phyloP scores from a whole-genome alignment of 495 filamentous ascomycete species.

The Xylaria venustula region DNA sequence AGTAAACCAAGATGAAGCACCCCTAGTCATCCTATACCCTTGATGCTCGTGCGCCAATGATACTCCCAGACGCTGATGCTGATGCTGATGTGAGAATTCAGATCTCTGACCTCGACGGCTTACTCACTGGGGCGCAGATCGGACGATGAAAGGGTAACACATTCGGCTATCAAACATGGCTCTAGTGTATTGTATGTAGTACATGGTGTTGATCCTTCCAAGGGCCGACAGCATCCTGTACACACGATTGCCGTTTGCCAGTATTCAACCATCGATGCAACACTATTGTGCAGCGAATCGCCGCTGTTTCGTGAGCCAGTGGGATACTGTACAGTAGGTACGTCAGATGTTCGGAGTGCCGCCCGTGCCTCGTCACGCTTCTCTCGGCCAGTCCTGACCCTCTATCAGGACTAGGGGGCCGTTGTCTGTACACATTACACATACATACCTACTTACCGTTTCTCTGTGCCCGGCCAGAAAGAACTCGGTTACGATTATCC shows the following conservation, averaged over 20 bases:
- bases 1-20: not conserved
- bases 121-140: conserved; percentile 8
- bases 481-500: not conserved
- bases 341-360: too few relatives aligned
- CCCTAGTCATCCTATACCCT: not conserved
- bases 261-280: not conserved
- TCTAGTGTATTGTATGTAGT: not conserved
- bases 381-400: not conserved
- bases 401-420: not conserved
- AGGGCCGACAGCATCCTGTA: not conserved
- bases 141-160: conserved; percentile 13
- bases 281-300: not conserved
- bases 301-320: not conserved
- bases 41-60: conserved; percentile 4
- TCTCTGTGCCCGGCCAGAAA: not conserved
- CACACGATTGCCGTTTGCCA: not conserved
- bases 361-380: too few relatives aligned
- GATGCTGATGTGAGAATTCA: conserved; percentile 12
- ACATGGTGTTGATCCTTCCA: conserved; percentile 4
- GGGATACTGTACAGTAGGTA: not conserved
- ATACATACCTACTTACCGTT: not conserved
- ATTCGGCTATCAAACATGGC: conserved; percentile 11
- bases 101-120: conserved; percentile 6
- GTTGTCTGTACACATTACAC: not conserved
- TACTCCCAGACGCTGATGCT: not conserved